These are phyloP conservation scores for Parathielavia hyrcaniae DNA, from an alignment of 495 filamentous ascomycete genomes.

Conservation along the genomic window DNA sequence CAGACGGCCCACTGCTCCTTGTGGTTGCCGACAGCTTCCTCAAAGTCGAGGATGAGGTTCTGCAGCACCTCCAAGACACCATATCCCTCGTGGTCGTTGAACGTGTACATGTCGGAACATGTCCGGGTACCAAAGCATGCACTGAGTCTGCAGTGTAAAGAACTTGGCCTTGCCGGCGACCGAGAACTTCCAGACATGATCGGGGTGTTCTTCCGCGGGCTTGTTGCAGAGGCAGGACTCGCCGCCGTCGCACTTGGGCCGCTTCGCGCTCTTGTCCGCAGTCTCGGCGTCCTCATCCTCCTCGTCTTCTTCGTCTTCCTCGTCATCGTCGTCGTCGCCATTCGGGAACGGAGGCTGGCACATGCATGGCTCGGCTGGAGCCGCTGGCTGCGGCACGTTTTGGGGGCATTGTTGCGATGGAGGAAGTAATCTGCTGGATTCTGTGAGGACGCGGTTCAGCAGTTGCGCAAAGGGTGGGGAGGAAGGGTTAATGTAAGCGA, in stretches of 20 bases:
- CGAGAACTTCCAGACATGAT: constrained; percentile 38
- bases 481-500: too few relatives aligned
- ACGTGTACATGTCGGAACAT: constrained; percentile 37
- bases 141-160: constrained; percentile 18
- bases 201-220: constrained; percentile 34
- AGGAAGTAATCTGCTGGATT: not conserved
- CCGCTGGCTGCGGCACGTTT: constrained; percentile 9
- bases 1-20: constrained; percentile 37
- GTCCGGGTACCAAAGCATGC: constrained; percentile 30
- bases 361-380: constrained; percentile 19
- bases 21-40: constrained; percentile 28
- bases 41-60: constrained; percentile 37
- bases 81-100: constrained; percentile 34
- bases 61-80: constrained; percentile 34
- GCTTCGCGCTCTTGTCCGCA: constrained; percentile 4
- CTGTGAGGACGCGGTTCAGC: not conserved
- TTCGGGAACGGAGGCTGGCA: constrained; percentile 27
- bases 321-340: constrained; percentile 26
- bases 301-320: constrained; percentile 20
- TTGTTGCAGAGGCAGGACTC: constrained; percentile 40
- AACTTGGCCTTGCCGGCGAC: constrained; percentile 32
- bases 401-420: constrained; percentile 9
- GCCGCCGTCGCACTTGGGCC: constrained; percentile 22
- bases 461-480: too few relatives aligned
- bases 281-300: constrained; percentile 17